Evolutionary conservation across 2,329 filamentous ascomycete genomes (phyloP), one percentile per base, ranked within the genome.

Genomic region (Zopfia rhizophila): DNA sequence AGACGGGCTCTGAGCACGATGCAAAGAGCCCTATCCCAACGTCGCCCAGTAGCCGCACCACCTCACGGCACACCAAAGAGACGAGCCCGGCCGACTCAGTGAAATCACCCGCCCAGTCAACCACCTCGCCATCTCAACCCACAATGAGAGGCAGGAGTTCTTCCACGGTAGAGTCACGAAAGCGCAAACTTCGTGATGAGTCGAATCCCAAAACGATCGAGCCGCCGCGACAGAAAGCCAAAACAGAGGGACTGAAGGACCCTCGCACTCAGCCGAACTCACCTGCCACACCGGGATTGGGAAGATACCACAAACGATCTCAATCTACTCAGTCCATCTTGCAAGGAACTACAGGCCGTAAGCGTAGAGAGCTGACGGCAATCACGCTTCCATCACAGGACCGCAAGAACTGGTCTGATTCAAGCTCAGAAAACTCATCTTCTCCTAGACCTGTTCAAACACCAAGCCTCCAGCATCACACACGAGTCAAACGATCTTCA

Each of bases 401-500:
- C 23, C 56, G 53, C 21, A 58, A 61, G 41, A 54, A 61, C 24
- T 72, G 66, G 62, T 66, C 66, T 3, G 68, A 68, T 19, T 68
- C 67, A 17, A 68, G 65, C 55, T 72, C 69, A 6, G 69, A 69
- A 21, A 60, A 63, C 14, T 72, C 69, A 11, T 68, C 66, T 7
- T 71, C 69, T 11, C 68, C 68, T 16, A 67, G 62, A 14, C 63
- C 59, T 31, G 50, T 65, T 31, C 53, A 64, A 25, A 60, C 64
- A 38, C 60, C 68, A 7, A 63, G 64, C 37, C 48, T 66, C 7
- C 60, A 13, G 5, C 54, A 60, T 11, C 82, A 55, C 80, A 86
- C 48, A 77, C 84, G 60, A 76, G 83, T 59, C 19, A 72, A 74
- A 48, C 70, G 75, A 79, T 86, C 58, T 85, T 90, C 37, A 81